Evolutionary conservation across 345 rosid species (phyloP), one percentile per base, ranked within the genome.

Genomic region (Diplotaxis tenuifolia): DNA sequence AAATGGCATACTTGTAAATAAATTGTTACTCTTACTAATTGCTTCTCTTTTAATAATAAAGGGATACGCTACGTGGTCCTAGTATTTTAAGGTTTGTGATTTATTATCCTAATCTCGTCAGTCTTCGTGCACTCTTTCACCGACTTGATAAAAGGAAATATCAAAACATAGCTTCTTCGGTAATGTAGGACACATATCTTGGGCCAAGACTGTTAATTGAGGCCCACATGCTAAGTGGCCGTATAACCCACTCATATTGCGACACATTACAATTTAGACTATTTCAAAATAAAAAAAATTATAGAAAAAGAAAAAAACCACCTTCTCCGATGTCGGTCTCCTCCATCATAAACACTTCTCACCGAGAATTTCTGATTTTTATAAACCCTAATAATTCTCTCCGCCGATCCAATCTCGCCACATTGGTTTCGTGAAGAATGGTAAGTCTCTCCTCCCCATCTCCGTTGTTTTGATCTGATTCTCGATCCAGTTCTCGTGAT

Each of bases 241-340:
- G 2, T 36, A 36, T 34, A 1, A 36, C 2, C 42, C 42, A 36
- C 42, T 36, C 12, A 9, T 9, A 36, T 36, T 36, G 10, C 9
- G 42, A 36, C 42, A 36, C 42, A 36, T 36, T 12, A 9, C 4
- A 36, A 3, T 9, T 36, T 14, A 36, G 10, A 36, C 42, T 4
- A 36, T 42, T 42, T 2, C 2, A 42, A 42, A 42, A 4, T 14
- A 42, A 42, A 42, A 42, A 10, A n/a, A n/a, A n/a, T n/a, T 7
- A n/a, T n/a, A 42, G 50, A n/a, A 29, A 25, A 34, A 34, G 10
- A 1, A 32, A 42, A 42, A 23, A 52, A 54, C 54, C 27, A 19
- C 16, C 56, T 42, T 53, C 63, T 5, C 32, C 63, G 22, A 54
- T 18, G 63, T 25, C 76, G 64, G 34, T 73, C 57, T 72, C 63